These are phyloP conservation scores for Triangularia setosa DNA, from an alignment of 2,329 filamentous ascomycete genomes.

Conservation along the genomic window DNA sequence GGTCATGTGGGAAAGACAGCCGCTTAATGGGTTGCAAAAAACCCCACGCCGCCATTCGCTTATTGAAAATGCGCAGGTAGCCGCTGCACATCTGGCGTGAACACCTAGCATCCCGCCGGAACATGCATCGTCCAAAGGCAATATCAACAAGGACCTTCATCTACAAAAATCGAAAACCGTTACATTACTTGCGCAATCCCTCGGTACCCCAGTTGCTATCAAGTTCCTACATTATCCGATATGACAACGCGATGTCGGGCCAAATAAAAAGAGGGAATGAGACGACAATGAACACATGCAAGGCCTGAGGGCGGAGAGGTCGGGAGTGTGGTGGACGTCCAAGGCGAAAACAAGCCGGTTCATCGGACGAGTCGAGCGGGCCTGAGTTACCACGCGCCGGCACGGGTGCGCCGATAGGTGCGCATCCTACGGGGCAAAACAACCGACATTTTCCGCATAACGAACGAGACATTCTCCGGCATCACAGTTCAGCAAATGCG, in stretches of 20 bases:
- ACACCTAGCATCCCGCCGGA: slow-evolving; percentile 7
- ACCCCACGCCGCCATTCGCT: slow-evolving; percentile 20
- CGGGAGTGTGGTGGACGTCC: neutral
- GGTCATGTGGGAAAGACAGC: slow-evolving; percentile 21
- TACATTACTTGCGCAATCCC: neutral
- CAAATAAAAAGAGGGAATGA: neutral
- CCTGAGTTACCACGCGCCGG: neutral
- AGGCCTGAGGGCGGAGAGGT: neutral
- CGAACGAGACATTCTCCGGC: neutral
- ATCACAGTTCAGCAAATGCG: neutral
- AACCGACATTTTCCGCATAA: neutral
- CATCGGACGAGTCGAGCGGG: neutral
- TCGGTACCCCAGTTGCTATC: neutral
- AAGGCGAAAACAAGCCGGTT: slow-evolving; percentile 5
- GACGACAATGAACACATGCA: neutral
- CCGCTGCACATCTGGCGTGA: slow-evolving; percentile 16
- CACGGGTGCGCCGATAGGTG: neutral
- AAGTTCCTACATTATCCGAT: neutral
- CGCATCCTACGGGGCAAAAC: neutral
- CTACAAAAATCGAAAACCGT: neutral
- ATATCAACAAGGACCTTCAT: neutral
- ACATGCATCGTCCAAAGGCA: slow-evolving; percentile 2
- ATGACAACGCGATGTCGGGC: neutral
- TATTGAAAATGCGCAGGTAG: slow-evolving; percentile 17
- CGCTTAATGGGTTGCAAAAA: slow-evolving; percentile 8